Base-by-base conservation (phyloP, 2,329 filamentous ascomycete species). In the Teratosphaeria nubilosa region DNA sequence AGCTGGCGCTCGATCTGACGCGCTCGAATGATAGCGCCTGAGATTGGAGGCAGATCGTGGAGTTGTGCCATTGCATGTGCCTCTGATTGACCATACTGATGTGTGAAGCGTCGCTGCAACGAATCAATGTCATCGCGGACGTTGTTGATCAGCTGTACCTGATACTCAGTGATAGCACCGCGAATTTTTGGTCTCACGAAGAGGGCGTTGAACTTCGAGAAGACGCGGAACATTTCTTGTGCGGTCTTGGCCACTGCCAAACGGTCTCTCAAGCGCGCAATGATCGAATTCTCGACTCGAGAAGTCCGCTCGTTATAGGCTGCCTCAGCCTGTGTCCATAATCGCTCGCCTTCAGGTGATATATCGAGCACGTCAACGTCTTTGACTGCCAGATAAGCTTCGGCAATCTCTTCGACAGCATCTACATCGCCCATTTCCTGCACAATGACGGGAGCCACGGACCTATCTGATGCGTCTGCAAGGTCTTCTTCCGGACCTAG, bases 181-280 rank as follows among this genome's bases (percentile, higher is more conserved):
- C 94, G 87, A 75, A 99, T 97, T 80, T 99, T 99, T n/a, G 94
- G 94, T 60, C 94, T 86, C 58, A 99, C 92, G 66, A 99, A 95
- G 31, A 99, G 85, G 1, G 94, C 94, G 71, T 99, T 99, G 82
- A 99, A 99, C 72, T 97, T 97, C 56, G 94, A 97, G 73, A 99
- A 99, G 61, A 99, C 94, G 57, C 95, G 88, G 74, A 99, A 99
- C 94, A 99, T 99, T 75, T 99, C 95, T 70, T 95, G 97, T 48
- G 94, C 94, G 62, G 91, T 96, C 79, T 95, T 96, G 13, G 94
- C 92, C 6, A 91, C 96, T 14, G 91, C 94, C 58, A 99, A 81
- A 59, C 94, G 88, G 74, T 99, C 94, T 68, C 94, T 84, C 32
- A 99, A 80, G 56, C 91, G 84, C 34, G 94, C 91, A 72, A 99